These are phyloP conservation scores for Mortierella hygrophila DNA, from an alignment of 192 early-diverging fungal genomes.

Conservation along the genomic window DNA sequence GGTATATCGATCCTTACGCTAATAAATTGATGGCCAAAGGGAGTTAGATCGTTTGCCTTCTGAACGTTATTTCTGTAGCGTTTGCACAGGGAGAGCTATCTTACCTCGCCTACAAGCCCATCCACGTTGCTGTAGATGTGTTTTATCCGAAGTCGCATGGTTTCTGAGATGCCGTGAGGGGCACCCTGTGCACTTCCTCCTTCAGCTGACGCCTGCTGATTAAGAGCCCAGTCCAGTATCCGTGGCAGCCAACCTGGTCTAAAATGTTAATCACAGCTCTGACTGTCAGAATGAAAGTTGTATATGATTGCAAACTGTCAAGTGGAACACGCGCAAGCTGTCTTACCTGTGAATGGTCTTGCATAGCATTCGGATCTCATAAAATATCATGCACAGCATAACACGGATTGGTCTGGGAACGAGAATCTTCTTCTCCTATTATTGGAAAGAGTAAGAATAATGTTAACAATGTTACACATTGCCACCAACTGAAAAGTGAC, in stretches of 20 bases:
- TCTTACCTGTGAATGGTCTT: constrained; percentile 64
- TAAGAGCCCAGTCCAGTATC: constrained; percentile 63
- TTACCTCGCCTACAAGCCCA: constrained; percentile 60
- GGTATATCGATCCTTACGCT: constrained; percentile 33
- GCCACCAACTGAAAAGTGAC: constrained; percentile 23
- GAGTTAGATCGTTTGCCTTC: neutral
- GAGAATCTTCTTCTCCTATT: constrained; percentile 59
- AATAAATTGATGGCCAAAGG: neutral
- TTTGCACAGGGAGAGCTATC: neutral
- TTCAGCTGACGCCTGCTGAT: constrained; percentile 33
- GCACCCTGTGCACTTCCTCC: constrained; percentile 15
- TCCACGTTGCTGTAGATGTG: constrained; percentile 44
- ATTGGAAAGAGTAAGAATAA: neutral
- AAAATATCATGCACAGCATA: constrained; percentile 62
- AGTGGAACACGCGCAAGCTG: neutral
- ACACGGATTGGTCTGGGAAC: constrained; percentile 65
- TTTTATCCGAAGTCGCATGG: constrained; percentile 45
- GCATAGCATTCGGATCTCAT: constrained; percentile 69
- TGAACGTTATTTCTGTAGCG: neutral
- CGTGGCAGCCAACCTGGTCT: constrained; percentile 67
- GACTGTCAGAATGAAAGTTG: too few relatives aligned
- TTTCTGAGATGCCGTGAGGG: constrained; percentile 22
- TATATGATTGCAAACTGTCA: neutral
- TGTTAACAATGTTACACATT: constrained; percentile 9
- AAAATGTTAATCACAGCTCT: neutral